Percentiles rank a stretch among this genome's conserved stretches.
These are phyloP conservation scores for Suillus tomentosus DNA, from an alignment of 768 basidiomycete genomes.

Conservation along the genomic window DNA sequence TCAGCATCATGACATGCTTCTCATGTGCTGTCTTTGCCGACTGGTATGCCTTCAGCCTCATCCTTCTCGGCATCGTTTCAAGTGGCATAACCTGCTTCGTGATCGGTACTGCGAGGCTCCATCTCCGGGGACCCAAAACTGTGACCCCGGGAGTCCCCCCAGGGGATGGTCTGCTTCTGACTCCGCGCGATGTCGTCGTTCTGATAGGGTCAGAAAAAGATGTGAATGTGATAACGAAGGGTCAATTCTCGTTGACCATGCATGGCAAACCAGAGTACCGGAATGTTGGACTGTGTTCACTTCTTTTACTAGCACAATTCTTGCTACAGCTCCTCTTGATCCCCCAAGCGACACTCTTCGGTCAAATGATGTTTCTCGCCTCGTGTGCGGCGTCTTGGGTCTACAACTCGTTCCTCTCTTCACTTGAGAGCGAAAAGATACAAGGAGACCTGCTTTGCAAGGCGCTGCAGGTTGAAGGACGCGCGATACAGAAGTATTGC, in stretches of 20 bases:
- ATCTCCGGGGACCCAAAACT: conserved; percentile 16
- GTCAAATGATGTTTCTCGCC: conserved; percentile 37
- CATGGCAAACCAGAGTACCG: conserved; percentile 18
- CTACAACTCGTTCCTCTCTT: conserved; percentile 39
- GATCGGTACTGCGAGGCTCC: conserved; percentile 32
- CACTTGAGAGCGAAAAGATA: conserved; percentile 38
- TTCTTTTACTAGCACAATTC: conserved; percentile 36
- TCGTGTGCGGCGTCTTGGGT: conserved; percentile 36
- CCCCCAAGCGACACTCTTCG: conserved; percentile 36
- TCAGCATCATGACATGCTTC: conserved; percentile 26
- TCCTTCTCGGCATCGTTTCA: conserved; percentile 35
- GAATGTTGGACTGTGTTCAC: conserved; percentile 29
- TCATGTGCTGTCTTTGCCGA: conserved; percentile 29
- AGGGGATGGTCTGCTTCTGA: conserved; percentile 35
- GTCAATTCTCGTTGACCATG: conserved; percentile 28
- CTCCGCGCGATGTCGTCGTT: conserved; percentile 28
- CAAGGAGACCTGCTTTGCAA: conserved; percentile 23
- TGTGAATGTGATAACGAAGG: conserved; percentile 35
- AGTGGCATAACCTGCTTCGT: conserved; percentile 32
- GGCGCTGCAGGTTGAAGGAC: conserved; percentile 16
- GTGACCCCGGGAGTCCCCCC: conserved; percentile 29
- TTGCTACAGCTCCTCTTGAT: conserved; percentile 37
- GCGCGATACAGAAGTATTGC: conserved; percentile 21
- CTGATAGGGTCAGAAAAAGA: conserved; percentile 34
- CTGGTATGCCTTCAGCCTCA: conserved; percentile 35